A percentile compares a stretch with the other conserved stretches of the same genome.
Evolutionary conservation across 768 basidiomycete genomes (phyloP).

Genomic region (Phallus indusiatus): DNA sequence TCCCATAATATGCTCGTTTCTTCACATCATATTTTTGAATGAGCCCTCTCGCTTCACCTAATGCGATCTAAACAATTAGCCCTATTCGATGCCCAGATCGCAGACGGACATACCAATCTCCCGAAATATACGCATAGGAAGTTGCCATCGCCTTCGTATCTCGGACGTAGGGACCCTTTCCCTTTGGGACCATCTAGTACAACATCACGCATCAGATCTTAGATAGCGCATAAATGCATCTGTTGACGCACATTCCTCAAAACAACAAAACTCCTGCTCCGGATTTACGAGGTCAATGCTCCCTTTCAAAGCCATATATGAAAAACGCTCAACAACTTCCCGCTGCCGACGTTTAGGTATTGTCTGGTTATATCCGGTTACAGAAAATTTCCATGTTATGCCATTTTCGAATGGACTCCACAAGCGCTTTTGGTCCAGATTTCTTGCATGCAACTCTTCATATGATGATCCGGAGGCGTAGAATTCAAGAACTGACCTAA

Average conservation of each 20-base stretch:
- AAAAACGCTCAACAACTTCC: slow-evolving; percentile 66
- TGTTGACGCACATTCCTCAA: slow-evolving; percentile 72
- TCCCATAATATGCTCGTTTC: slow-evolving; percentile 83
- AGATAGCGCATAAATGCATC: background rate
- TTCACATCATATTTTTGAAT: slow-evolving; percentile 77
- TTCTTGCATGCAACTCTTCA: slow-evolving; percentile 54
- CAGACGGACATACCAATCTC: slow-evolving; percentile 58
- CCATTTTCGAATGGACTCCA: slow-evolving; percentile 55
- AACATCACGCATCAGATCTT: background rate
- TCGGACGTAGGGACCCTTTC: slow-evolving; percentile 31
- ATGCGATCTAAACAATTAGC: slow-evolving; percentile 33
- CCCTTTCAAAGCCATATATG: slow-evolving; percentile 77
- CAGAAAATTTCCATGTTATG: slow-evolving; percentile 73
- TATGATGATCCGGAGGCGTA: slow-evolving; percentile 67
- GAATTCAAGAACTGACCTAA: slow-evolving; percentile 68
- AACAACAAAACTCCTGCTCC: slow-evolving; percentile 60
- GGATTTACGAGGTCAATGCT: slow-evolving; percentile 76
- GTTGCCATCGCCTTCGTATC: slow-evolving; percentile 53
- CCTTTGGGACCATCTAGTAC: slow-evolving; percentile 39
- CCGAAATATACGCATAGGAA: slow-evolving; percentile 74
- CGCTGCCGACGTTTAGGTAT: slow-evolving; percentile 59
- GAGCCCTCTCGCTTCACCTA: slow-evolving; percentile 60
- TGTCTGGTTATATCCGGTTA: slow-evolving; percentile 66
- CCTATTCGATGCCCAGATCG: background rate
- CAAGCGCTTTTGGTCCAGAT: slow-evolving; percentile 30